Conservation (phyloP, 441 rosid species). For the Brassica balearica region DNA sequence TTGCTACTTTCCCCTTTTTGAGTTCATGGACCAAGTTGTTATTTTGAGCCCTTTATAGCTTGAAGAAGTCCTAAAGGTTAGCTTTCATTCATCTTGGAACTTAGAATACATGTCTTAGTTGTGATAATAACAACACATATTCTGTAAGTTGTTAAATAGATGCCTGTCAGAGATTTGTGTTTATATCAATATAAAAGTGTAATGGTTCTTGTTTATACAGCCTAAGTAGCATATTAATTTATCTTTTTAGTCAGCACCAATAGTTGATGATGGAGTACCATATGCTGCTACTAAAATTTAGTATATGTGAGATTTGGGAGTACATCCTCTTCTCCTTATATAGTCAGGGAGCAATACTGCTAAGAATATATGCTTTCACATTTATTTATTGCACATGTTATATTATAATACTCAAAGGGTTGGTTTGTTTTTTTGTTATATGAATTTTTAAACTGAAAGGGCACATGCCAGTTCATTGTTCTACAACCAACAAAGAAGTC, state of each 20-base stretch:
- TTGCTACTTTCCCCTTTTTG: conserved; percentile 82
- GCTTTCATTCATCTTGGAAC: conserved; percentile 35
- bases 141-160: conserved; percentile 38
- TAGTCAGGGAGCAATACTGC: conserved; percentile 44
- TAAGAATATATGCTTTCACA: conserved; percentile 45
- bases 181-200: conserved; percentile 24
- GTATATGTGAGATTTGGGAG: conserved; percentile 6
- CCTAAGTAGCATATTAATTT: not conserved
- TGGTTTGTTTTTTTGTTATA: conserved; percentile 20
- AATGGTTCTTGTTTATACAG: conserved; percentile 24
- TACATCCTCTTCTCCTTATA: conserved; percentile 39
- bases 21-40: conserved; percentile 71
- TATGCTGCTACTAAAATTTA: conserved; percentile 40
- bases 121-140: conserved; percentile 33
- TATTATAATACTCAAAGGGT: not conserved
- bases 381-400: conserved; percentile 10
- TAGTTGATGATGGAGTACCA: conserved; percentile 35
- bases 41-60: conserved; percentile 43
- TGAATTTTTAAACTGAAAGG: not conserved
- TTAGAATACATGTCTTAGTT: conserved; percentile 20
- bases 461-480: conserved; percentile 22
- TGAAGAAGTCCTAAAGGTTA: conserved; percentile 37
- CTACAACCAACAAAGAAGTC: conserved; percentile 19
- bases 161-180: conserved; percentile 21
- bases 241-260: not conserved